A percentile compares a stretch with the other conserved stretches of the same genome.
phyloP scores from a whole-genome alignment of 495 filamentous ascomycete species.

The Astrocystis sublimbata region DNA sequence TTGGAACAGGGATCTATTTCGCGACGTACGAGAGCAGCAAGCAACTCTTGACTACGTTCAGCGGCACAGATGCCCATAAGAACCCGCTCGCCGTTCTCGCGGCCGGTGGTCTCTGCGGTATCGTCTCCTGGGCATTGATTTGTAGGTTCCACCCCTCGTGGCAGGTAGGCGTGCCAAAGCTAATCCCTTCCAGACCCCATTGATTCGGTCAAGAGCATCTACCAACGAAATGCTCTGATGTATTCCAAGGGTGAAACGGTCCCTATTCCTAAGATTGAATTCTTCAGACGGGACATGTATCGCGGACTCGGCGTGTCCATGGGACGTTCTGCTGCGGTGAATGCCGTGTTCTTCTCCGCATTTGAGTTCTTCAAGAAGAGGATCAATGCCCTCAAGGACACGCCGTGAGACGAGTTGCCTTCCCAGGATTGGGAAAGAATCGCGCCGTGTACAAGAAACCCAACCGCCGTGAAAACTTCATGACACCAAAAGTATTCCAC shows the following conservation, averaged over 20 bases:
- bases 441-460: not conserved
- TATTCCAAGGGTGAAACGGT: conserved; percentile 60
- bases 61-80: conserved; percentile 64
- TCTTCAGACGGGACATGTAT: conserved; percentile 74
- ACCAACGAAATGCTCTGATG: conserved; percentile 76
- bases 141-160: conserved; percentile 39
- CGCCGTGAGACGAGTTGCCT: not conserved
- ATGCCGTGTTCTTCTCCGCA: conserved; percentile 76
- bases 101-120: conserved; percentile 75
- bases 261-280: conserved; percentile 65
- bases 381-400: conserved; percentile 59
- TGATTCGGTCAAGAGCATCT: conserved; percentile 80
- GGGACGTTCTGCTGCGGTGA: conserved; percentile 69
- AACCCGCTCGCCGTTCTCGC: conserved; percentile 71
- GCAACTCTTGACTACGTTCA: conserved; percentile 74
- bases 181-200: conserved; percentile 65
- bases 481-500: conserved; percentile 10
- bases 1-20: conserved; percentile 90
- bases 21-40: conserved; percentile 89
- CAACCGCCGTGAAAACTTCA: not conserved
- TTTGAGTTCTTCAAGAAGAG: conserved; percentile 76
- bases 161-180: conserved; percentile 13
- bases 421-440: not conserved
- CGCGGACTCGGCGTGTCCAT: conserved; percentile 77
- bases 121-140: conserved; percentile 80